phyloP scores from a whole-genome alignment of 441 rosid species.

The Manihot esculenta region DNA sequence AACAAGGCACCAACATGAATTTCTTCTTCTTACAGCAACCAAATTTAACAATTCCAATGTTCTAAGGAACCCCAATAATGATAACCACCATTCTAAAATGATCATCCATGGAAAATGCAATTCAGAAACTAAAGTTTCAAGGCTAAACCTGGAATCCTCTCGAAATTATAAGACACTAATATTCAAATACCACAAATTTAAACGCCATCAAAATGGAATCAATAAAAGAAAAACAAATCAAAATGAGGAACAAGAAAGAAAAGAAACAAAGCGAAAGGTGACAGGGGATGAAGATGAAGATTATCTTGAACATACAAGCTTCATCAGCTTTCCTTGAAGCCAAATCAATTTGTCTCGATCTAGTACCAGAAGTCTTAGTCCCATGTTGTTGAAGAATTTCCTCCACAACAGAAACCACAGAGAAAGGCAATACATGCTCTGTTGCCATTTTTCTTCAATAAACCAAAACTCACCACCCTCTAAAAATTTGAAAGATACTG shows the following conservation, averaged over 20 bases:
- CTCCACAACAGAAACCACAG: conserved; percentile 71
- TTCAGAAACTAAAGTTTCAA: background rate
- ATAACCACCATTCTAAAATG: background rate
- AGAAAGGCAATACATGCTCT: conserved; percentile 49
- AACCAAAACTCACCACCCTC: background rate
- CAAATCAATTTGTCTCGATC: conserved; percentile 43
- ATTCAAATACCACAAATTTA: background rate
- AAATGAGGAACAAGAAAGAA: background rate
- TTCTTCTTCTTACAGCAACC: conserved; percentile 1
- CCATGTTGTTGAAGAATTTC: conserved; percentile 76
- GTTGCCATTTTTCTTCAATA: conserved; percentile 40
- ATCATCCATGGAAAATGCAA: background rate
- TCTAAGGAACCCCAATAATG: background rate
- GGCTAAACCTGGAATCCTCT: background rate
- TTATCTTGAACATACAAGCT: conserved; percentile 55
- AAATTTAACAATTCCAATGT: background rate
- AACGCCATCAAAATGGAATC: background rate
- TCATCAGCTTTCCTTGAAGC: conserved; percentile 57
- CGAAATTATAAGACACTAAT: background rate
- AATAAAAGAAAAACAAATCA: background rate
- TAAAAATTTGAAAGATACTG: background rate
- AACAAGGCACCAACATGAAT: background rate
- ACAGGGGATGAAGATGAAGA: conserved; percentile 1
- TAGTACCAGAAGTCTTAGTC: conserved; percentile 5
- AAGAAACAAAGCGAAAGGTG: conserved; percentile 9